A percentile compares a stretch with the other conserved stretches of the same genome.
Evolutionary conservation across 139 green algal genomes (phyloP).

Genomic region (Micractinium sp.): DNA sequence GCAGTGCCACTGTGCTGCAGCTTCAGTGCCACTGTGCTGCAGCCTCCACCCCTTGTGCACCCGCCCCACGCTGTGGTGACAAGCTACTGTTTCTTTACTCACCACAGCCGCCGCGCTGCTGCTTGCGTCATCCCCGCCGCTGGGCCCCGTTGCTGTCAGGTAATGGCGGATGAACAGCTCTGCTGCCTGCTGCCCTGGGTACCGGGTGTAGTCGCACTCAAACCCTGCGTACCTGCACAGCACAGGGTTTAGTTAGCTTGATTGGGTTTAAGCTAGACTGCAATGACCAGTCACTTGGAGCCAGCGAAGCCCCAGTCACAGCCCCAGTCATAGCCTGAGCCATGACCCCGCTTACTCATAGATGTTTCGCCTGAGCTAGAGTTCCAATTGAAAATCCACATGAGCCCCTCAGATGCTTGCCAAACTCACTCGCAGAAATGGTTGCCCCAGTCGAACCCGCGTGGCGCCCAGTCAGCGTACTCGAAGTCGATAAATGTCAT

Average conservation of each 20-base stretch:
- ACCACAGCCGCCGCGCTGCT: background rate
- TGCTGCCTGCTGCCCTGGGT: conserved; percentile 28
- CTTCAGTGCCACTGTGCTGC: background rate
- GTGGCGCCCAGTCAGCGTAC: conserved; percentile 80
- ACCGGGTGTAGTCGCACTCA: conserved; percentile 89
- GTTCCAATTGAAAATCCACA: background rate
- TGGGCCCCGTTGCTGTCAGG: conserved; percentile 42
- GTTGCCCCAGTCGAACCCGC: conserved; percentile 92
- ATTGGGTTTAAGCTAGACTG: too few relatives aligned
- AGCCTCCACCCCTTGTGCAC: background rate
- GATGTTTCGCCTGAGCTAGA: background rate
- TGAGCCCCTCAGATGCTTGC: background rate
- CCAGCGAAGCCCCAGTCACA: background rate
- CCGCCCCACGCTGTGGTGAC: too few relatives aligned
- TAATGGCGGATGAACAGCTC: conserved; percentile 76
- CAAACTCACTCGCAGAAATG: conserved; percentile 91
- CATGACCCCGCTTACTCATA: background rate
- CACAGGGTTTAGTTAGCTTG: background rate
- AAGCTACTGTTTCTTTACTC: background rate
- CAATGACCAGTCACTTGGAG: too few relatives aligned
- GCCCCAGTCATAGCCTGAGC: too few relatives aligned
- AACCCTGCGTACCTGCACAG: conserved; percentile 86
- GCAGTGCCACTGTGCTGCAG: background rate
- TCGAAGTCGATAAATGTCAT: conserved; percentile 96
- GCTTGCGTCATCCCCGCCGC: background rate